Conservation (phyloP, 2,329 filamentous ascomycete species). For the Sporothrix pseudoabietina region DNA sequence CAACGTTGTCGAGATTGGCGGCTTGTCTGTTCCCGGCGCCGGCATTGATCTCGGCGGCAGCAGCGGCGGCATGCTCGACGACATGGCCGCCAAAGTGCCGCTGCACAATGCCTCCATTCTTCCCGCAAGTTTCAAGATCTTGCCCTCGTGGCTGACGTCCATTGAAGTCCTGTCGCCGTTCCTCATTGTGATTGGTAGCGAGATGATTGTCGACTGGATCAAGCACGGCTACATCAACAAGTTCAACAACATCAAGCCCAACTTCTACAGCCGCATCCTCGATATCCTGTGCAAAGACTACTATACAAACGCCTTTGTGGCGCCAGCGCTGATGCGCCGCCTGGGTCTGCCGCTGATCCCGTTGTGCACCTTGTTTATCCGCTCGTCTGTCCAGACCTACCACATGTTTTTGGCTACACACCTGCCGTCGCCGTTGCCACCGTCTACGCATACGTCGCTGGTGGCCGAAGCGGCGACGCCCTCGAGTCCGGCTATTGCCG, state of each 20-base stretch:
- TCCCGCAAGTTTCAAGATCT: constrained; percentile 85
- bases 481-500: constrained; percentile 72
- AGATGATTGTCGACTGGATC: constrained; percentile 95
- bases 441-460: constrained; percentile 66
- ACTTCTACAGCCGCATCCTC: constrained; percentile 84
- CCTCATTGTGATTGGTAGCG: constrained; percentile 87
- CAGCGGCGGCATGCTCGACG: constrained; percentile 44
- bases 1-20: constrained; percentile 94
- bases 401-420: constrained; percentile 95
- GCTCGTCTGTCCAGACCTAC: constrained; percentile 92
- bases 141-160: constrained; percentile 75
- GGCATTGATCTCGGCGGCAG: constrained; percentile 50
- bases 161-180: constrained; percentile 92
- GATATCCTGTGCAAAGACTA: constrained; percentile 97
- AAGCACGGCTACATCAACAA: constrained; percentile 98
- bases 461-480: constrained; percentile 60
- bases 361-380: constrained; percentile 90
- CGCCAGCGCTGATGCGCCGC: constrained; percentile 85
- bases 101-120: constrained; percentile 73
- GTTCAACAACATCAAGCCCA: constrained; percentile 95
- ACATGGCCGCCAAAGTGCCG: constrained; percentile 58
- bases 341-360: constrained; percentile 91
- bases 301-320: constrained; percentile 90
- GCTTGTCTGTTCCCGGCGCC: constrained; percentile 65
- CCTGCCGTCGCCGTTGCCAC: constrained; percentile 70